Base-by-base conservation (phyloP, 176 grass and related monocot genomes). In the Dendrocalamus sinicus region DNA sequence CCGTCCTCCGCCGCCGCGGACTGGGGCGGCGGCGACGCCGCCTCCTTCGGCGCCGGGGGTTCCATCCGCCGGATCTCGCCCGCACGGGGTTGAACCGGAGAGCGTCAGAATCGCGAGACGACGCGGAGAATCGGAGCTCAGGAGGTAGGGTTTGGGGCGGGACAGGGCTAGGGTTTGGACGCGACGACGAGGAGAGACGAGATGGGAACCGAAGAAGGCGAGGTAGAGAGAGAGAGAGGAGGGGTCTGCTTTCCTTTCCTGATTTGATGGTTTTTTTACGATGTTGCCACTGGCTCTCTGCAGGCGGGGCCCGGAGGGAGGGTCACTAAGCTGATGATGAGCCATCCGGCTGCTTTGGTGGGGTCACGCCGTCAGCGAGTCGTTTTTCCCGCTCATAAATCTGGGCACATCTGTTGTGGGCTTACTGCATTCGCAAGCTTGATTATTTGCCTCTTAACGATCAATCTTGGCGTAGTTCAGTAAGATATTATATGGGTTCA, bases 21-120 rank as follows among this genome's bases (percentile, higher is more conserved):
- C 63, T 32, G 81, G 55, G 62, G 63, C 17, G 84, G 77, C 48
- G 61, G 78, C 8, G 90, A 78, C 24, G 90, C 80, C 78, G 91
- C 67, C 78, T 95, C 95, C 71, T 92, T 89, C 35, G 79, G 84
- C 43, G 91, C 91, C 82, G 87, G 43, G 60, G 69, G 44, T 83
- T 88, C 91, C 86, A 95, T 90, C 74, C 4, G 39, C 77, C 58
- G 85, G 88, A 89, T 92, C 91, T 86, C 61, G 75, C 30, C 28
- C 54, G 66, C 54, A 53, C 54, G 87, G 58, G 22, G 72, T 67
- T 57, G 50, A 86, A 86, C 48, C 72, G 40, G 41, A 44, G 78
- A 74, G 81, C n/a, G 46, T 17, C 59, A 3, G 14, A 84, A 88
- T 81, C 37, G 37, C 40, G 35, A 44, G 69, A 13, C 12, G 76